phyloP scores from a whole-genome alignment of 73 alveolate genomes.

The Symbiodinium pilosum region DNA sequence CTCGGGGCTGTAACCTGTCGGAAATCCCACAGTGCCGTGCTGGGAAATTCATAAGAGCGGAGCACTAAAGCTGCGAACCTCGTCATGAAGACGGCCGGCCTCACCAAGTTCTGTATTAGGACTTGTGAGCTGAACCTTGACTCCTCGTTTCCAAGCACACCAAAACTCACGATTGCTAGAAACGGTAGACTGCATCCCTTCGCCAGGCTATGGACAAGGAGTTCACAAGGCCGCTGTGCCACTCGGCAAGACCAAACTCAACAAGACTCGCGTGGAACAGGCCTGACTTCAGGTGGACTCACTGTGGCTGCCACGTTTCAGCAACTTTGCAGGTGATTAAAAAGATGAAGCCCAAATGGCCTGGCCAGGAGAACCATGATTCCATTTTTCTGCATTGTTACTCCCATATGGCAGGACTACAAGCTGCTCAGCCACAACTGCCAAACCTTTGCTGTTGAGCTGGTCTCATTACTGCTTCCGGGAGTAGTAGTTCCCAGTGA shows the following conservation, averaged over 20 bases:
- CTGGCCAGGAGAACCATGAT: slow-evolving; percentile 20
- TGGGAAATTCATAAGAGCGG: too few relatives aligned
- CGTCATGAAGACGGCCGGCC: too few relatives aligned
- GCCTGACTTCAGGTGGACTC: background rate
- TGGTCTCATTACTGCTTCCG: slow-evolving; percentile 58
- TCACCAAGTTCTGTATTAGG: too few relatives aligned
- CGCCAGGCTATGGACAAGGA: slow-evolving; percentile 86
- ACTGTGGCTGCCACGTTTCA: background rate
- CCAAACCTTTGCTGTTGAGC: slow-evolving; percentile 76
- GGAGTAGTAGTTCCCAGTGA: slow-evolving; percentile 35
- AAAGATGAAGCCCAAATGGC: slow-evolving; percentile 86
- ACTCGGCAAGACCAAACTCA: slow-evolving; percentile 49
- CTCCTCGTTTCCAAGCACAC: too few relatives aligned
- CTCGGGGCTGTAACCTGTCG: too few relatives aligned
- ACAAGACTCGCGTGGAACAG: slow-evolving; percentile 85
- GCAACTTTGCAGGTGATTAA: slow-evolving; percentile 28
- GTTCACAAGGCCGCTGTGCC: slow-evolving; percentile 55
- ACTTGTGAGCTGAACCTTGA: too few relatives aligned
- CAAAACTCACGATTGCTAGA: too few relatives aligned
- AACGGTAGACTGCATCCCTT: too few relatives aligned
- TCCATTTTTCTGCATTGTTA: background rate
- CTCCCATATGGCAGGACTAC: slow-evolving; percentile 27
- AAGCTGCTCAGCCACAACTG: slow-evolving; percentile 83
- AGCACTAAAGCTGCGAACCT: too few relatives aligned
- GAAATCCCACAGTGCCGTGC: too few relatives aligned